Evolutionary conservation across 495 filamentous ascomycete genomes (phyloP), one percentile per base, ranked within the genome.

Genomic region (Elaphomyces granulatus): DNA sequence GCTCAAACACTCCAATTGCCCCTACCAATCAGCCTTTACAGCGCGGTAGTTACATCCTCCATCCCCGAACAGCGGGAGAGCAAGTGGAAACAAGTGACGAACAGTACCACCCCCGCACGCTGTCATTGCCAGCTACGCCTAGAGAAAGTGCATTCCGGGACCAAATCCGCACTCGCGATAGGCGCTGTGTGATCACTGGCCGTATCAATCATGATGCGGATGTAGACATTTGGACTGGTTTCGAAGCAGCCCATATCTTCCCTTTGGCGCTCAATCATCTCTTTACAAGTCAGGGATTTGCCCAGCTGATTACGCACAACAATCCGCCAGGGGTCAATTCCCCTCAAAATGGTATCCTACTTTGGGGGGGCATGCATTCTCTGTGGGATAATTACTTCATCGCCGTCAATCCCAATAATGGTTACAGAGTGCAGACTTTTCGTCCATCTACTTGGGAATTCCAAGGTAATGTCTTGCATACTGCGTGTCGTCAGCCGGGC

Each of bases 381-480:
- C 15, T 54, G 8, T 63, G 59, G 42, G 54, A 63, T 44, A 20
- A 4, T n/a, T 60, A 56, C 47, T 8, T 30, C 14, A 28, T 59
- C 42, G 51, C 50, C 15, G 54, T 56, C 36, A 56, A 58, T 44
- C 53, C 57, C 36, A 49, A 59, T 50, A 53, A 61, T 40, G n/a
- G n/a, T n/a, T 55, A 62, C 33, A 61, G 58, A 48, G 53, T 63
- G 42, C 38, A 56, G 12, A 49, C 21, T 41, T 63, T 63, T 47
- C 19, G n/a, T 9, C 34, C 6, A 17, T 44, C 54, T 50, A 15
- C 3, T 14, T 26, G 41, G 3, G 39, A 40, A 21, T 47, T 58
- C 37, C 50, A 49, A 37, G 56, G 56, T 31, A 53, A 45, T 20
- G 43, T 40, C 47, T 49, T 64, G 17, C 48, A 64, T 40, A 47